Percentiles rank a stretch among this genome's conserved stretches.
phyloP scores from a whole-genome alignment of 495 filamentous ascomycete species.

The Glarea lozoyensis region DNA sequence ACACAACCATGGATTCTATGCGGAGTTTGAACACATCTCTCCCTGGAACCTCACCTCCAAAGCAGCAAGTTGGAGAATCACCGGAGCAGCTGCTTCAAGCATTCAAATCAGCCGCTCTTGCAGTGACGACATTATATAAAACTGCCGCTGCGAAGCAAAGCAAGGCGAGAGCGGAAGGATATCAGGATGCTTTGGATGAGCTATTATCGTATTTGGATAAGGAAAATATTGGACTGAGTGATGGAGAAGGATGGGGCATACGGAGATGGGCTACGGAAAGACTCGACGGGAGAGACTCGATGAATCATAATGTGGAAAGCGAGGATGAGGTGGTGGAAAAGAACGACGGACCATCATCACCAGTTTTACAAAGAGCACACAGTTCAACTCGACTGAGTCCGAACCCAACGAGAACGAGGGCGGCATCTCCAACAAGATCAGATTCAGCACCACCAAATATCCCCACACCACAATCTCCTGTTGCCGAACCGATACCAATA shows the following conservation, averaged over 20 bases:
- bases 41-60: constrained; percentile 33
- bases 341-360: constrained; percentile 50
- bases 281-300: constrained; percentile 45
- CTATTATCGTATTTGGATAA: constrained; percentile 75
- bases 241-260: constrained; percentile 74
- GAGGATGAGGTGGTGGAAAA: constrained; percentile 62
- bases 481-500: constrained; percentile 20
- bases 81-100: constrained; percentile 75
- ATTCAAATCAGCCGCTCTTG: constrained; percentile 87
- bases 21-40: constrained; percentile 62
- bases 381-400: constrained; percentile 25
- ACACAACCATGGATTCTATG: constrained; percentile 60
- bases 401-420: constrained; percentile 6
- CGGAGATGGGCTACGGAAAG: constrained; percentile 80
- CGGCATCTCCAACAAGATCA: constrained; percentile 32
- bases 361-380: constrained; percentile 45
- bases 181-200: constrained; percentile 91
- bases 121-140: constrained; percentile 94
- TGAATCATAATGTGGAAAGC: constrained; percentile 47
- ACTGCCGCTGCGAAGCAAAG: constrained; percentile 67
- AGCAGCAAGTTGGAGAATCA: constrained; percentile 45
- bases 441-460: no score
- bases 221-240: constrained; percentile 63
- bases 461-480: constrained; percentile 26
- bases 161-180: constrained; percentile 69